Evolutionary conservation across 2,329 filamentous ascomycete genomes (phyloP).

Genomic region (Magnaporthiopsis rhizophila): DNA sequence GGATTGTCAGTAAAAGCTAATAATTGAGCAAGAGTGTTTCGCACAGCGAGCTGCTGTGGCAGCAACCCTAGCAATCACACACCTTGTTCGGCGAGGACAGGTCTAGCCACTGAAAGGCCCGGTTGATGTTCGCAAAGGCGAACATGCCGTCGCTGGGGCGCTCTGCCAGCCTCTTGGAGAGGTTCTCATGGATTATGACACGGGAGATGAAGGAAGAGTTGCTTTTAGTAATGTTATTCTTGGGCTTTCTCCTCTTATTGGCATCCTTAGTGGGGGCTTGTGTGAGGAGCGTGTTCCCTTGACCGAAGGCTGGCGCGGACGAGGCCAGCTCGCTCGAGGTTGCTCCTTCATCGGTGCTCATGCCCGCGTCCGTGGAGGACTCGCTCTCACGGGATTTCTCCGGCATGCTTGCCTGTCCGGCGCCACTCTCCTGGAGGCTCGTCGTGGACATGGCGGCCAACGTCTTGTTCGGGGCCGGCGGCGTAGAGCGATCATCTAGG

Average conservation of each 20-base stretch:
- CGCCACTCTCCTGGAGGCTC: constrained; percentile 32
- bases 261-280: constrained; percentile 59
- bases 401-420: constrained; percentile 42
- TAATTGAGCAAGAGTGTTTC: neutral
- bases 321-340: constrained; percentile 38
- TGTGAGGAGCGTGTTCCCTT: constrained; percentile 69
- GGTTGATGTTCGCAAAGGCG: constrained; percentile 91
- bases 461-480: constrained; percentile 45
- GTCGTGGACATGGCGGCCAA: constrained; percentile 36
- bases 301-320: constrained; percentile 67
- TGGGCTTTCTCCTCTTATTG: constrained; percentile 80
- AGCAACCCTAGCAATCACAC: constrained; percentile 6
- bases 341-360: constrained; percentile 47
- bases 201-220: constrained; percentile 98
- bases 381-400: constrained; percentile 55
- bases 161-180: constrained; percentile 73
- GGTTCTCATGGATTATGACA: constrained; percentile 79
- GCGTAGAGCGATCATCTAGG: constrained; percentile 52
- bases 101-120: constrained; percentile 94
- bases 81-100: constrained; percentile 67
- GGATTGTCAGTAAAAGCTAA: constrained; percentile 17
- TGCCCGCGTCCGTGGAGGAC: constrained; percentile 50
- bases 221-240: constrained; percentile 97
- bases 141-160: constrained; percentile 72
- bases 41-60: too few species aligned